Evolutionary conservation across 768 basidiomycete species (phyloP).

Genomic region (Phlegmacium glaucopus): DNA sequence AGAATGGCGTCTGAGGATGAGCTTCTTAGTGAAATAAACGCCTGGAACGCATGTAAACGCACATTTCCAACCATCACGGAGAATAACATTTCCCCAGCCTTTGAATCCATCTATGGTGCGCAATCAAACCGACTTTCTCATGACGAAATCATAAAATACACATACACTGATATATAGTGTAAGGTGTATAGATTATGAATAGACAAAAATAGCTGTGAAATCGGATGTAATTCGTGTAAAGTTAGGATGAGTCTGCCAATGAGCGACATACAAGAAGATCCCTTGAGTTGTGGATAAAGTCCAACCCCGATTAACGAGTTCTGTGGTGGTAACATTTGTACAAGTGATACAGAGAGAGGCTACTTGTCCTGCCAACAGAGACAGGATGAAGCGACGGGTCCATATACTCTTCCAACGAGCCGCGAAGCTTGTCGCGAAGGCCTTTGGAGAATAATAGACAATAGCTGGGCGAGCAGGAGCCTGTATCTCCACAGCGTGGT

Average conservation of each 20-base stretch:
- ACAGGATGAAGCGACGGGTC: conserved; percentile 70
- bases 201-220: conserved; percentile 69
- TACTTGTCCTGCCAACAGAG: conserved; percentile 74
- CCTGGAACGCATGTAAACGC: conserved; percentile 16
- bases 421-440: conserved; percentile 52
- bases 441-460: conserved; percentile 55
- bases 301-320: conserved; percentile 69
- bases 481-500: background rate
- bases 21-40: background rate
- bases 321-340: conserved; percentile 84
- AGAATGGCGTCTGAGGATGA: conserved; percentile 61
- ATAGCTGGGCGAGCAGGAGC: conserved; percentile 51
- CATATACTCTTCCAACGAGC: conserved; percentile 71
- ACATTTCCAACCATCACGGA: conserved; percentile 88
- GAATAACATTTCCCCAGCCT: conserved; percentile 76
- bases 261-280: conserved; percentile 66
- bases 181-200: conserved; percentile 77
- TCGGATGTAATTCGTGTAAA: background rate
- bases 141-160: conserved; percentile 3
- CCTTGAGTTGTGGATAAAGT: conserved; percentile 77
- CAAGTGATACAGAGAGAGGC: conserved; percentile 87
- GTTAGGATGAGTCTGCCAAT: background rate
- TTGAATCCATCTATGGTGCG: conserved; percentile 66
- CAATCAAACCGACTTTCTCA: background rate
- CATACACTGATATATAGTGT: conserved; percentile 86